A percentile compares a stretch with the other conserved stretches of the same genome.
Conservation (phyloP, 495 filamentous ascomycete species). For the Rusavskia elegans region DNA sequence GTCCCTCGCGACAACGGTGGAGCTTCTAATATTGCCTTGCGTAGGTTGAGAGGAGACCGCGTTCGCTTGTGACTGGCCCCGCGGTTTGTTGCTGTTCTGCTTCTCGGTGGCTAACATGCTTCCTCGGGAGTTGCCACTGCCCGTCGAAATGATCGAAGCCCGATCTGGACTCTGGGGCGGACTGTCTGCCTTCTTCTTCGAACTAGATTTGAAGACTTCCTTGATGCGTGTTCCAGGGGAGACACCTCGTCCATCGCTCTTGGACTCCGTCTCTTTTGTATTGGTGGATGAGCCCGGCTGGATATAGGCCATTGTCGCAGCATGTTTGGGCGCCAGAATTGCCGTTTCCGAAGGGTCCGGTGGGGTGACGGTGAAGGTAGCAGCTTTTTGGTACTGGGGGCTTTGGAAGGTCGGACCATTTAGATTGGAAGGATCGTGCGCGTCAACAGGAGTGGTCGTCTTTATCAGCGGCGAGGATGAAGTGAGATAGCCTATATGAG, state of each 20-base stretch:
- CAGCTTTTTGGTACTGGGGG: slow-evolving; percentile 11
- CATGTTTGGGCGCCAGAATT: slow-evolving; percentile 14
- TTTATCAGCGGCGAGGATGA: slow-evolving; percentile 68
- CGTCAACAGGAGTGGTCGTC: slow-evolving; percentile 29
- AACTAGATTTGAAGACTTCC: slow-evolving; percentile 25
- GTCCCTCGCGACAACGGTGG: slow-evolving; percentile 2
- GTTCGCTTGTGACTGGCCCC: slow-evolving; percentile 18
- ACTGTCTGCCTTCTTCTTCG: slow-evolving; percentile 24
- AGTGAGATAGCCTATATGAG: slow-evolving; percentile 66
- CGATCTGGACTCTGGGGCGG: slow-evolving; percentile 27
- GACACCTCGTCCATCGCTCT: slow-evolving; percentile 21
- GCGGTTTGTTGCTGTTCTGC: slow-evolving; percentile 26
- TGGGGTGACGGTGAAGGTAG: slow-evolving; percentile 5
- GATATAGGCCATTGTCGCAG: slow-evolving; percentile 8
- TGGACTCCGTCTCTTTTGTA: slow-evolving; percentile 7
- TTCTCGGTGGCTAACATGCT: slow-evolving; percentile 20
- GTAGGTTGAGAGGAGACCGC: slow-evolving; percentile 12
- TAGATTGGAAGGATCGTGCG: slow-evolving; percentile 5
- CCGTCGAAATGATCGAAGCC: slow-evolving; percentile 21
- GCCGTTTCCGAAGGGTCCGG: not conserved
- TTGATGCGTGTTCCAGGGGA: slow-evolving; percentile 31
- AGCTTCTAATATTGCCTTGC: not conserved
- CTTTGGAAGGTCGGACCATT: slow-evolving; percentile 7
- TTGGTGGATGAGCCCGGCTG: slow-evolving; percentile 2
- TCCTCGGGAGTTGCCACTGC: slow-evolving; percentile 15